These are phyloP conservation scores for Paecilomyces niveus DNA, from an alignment of 2,329 filamentous ascomycete genomes.

Conservation along the genomic window DNA sequence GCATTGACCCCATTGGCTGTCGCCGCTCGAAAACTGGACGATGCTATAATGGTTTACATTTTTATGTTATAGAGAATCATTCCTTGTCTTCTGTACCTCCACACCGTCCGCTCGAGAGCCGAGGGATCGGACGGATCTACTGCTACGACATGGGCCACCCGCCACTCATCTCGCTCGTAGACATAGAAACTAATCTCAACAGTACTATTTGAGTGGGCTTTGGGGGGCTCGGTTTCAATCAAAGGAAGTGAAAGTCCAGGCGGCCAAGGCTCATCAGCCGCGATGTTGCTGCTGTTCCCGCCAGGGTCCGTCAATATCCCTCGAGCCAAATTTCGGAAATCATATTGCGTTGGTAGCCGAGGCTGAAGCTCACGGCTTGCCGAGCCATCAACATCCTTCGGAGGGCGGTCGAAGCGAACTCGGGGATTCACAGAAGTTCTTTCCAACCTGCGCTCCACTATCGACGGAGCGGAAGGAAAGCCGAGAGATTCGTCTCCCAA, in stretches of 20 bases:
- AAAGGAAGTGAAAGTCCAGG: neutral
- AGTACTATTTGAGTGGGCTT: neutral
- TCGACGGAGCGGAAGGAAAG: neutral
- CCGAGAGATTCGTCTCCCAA: neutral
- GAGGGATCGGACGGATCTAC: neutral
- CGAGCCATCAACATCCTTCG: neutral
- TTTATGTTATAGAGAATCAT: conserved; percentile 2
- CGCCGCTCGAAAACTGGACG: conserved; percentile 1
- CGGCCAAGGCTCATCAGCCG: neutral
- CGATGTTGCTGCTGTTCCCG: neutral
- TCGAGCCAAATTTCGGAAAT: neutral
- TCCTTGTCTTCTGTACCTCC: neutral
- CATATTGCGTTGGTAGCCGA: neutral
- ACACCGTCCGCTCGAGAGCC: neutral
- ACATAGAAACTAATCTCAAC: neutral
- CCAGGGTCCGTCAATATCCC: neutral
- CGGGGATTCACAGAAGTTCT: neutral
- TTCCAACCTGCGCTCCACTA: neutral
- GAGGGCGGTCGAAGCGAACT: neutral
- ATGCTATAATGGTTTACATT: neutral
- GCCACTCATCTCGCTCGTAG: neutral
- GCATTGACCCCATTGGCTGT: neutral
- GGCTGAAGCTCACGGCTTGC: neutral
- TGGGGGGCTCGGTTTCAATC: neutral
- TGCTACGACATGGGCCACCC: neutral